These are phyloP conservation scores for Anthostomella pinea DNA, from an alignment of 2,329 filamentous ascomycete species.

Conservation along the genomic window DNA sequence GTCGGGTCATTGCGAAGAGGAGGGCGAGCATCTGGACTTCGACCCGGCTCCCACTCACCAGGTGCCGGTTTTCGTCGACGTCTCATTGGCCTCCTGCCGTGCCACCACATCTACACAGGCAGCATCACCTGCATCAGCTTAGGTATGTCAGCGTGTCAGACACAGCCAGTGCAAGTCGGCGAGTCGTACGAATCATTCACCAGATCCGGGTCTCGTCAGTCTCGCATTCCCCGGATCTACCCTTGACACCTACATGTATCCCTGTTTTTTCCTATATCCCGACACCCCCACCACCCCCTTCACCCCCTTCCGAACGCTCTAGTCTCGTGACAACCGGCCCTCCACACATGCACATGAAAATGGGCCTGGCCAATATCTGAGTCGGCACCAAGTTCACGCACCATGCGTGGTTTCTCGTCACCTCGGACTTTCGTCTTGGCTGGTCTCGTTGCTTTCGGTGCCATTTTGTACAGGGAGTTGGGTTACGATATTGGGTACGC, in stretches of 20 bases:
- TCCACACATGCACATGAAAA: constrained; percentile 2
- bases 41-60: neutral
- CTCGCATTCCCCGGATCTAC: constrained; percentile 20
- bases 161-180: constrained; percentile 8
- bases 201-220: constrained; percentile 10
- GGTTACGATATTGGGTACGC: constrained; percentile 21
- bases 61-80: constrained; percentile 10
- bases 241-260: constrained; percentile 6
- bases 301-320: no score
- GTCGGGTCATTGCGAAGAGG: neutral
- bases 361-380: constrained; percentile 5
- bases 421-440: constrained; percentile 16
- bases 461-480: constrained; percentile 15
- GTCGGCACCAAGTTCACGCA: constrained; percentile 2
- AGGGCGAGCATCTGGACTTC: neutral
- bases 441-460: constrained; percentile 16
- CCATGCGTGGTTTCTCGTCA: constrained; percentile 18
- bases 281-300: no score
- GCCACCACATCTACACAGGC: constrained; percentile 2
- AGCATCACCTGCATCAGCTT: constrained; percentile 15
- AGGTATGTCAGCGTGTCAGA: constrained; percentile 25
- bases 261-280: no score
- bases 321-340: constrained; percentile 8
- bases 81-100: constrained; percentile 14
- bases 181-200: no score